phyloP scores from a whole-genome alignment of 306 rosid genomes.

The Castanospermum australe region DNA sequence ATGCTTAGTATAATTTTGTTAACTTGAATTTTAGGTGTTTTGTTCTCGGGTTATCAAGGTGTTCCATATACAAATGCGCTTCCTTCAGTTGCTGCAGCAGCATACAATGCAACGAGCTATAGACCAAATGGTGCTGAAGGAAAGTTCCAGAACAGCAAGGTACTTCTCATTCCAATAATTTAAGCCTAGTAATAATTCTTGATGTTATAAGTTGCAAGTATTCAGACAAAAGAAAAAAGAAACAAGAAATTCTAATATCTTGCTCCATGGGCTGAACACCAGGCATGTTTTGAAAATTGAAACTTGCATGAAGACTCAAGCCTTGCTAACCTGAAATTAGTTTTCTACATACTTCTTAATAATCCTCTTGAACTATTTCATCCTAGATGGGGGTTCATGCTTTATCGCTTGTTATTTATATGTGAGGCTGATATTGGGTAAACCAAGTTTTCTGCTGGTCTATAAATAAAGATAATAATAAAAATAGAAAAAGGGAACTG shows the following conservation, averaged over 20 bases:
- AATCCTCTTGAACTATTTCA: background rate
- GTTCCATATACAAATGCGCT: slow-evolving; percentile 47
- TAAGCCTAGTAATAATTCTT: background rate
- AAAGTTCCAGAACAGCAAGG: slow-evolving; percentile 66
- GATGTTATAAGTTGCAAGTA: background rate
- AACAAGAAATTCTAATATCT: background rate
- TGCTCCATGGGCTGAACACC: background rate
- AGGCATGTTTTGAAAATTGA: background rate
- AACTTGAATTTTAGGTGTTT: slow-evolving; percentile 45
- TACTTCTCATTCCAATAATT: slow-evolving; percentile 3
- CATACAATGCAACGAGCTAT: slow-evolving; percentile 51
- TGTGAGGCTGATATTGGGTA: background rate
- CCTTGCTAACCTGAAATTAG: background rate
- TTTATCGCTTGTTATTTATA: background rate
- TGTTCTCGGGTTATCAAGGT: slow-evolving; percentile 52
- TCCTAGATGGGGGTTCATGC: background rate
- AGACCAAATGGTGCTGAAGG: slow-evolving; percentile 62
- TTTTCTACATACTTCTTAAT: background rate
- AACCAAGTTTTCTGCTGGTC: background rate
- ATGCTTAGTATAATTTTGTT: slow-evolving; percentile 34
- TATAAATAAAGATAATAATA: background rate
- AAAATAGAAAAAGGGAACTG: background rate
- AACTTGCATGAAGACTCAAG: background rate
- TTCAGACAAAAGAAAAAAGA: background rate
- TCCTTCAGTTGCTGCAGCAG: slow-evolving; percentile 59